A percentile compares a stretch with the other conserved stretches of the same genome.
Evolutionary conservation across 306 rosid genomes (phyloP).

Genomic region (Trifolium repens): DNA sequence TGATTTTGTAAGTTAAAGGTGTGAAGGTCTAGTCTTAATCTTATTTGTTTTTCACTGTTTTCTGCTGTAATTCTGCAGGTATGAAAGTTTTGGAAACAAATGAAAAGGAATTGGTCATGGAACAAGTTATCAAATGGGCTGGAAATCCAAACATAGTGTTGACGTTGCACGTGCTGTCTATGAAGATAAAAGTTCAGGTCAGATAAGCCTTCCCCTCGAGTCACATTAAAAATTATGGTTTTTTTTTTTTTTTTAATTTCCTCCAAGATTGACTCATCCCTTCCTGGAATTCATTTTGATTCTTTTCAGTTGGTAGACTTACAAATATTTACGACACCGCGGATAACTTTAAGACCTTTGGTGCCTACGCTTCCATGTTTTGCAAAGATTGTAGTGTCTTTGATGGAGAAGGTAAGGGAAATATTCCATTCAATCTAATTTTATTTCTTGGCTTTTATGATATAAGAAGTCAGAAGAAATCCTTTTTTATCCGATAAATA

Average conservation of each 20-base stretch:
- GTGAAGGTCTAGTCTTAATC: neutral
- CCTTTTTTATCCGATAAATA: constrained; percentile 16
- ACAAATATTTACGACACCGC: constrained; percentile 71
- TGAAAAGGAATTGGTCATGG: constrained; percentile 86
- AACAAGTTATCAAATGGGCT: constrained; percentile 84
- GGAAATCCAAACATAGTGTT: constrained; percentile 82
- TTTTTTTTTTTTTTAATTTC: constrained; percentile 19
- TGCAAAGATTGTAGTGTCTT: constrained; percentile 67
- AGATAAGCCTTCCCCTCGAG: constrained; percentile 39
- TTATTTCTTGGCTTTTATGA: constrained; percentile 21
- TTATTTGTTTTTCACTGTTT: neutral
- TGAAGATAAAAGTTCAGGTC: constrained; percentile 74
- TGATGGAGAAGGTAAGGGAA: constrained; percentile 83
- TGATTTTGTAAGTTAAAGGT: neutral
- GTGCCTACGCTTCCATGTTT: constrained; percentile 97
- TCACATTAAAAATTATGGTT: constrained; percentile 28
- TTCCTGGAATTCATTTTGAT: constrained; percentile 46
- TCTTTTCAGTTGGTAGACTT: constrained; percentile 79
- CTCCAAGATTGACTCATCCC: constrained; percentile 22
- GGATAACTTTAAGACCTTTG: constrained; percentile 80
- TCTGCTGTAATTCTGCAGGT: constrained; percentile 55
- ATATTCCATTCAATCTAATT: constrained; percentile 8
- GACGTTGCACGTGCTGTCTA: constrained; percentile 58
- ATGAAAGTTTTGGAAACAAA: constrained; percentile 75
- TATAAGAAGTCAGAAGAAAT: constrained; percentile 25